These are phyloP conservation scores for Xerocomellus dryophilus DNA, from an alignment of 768 basidiomycete species.

Conservation along the genomic window DNA sequence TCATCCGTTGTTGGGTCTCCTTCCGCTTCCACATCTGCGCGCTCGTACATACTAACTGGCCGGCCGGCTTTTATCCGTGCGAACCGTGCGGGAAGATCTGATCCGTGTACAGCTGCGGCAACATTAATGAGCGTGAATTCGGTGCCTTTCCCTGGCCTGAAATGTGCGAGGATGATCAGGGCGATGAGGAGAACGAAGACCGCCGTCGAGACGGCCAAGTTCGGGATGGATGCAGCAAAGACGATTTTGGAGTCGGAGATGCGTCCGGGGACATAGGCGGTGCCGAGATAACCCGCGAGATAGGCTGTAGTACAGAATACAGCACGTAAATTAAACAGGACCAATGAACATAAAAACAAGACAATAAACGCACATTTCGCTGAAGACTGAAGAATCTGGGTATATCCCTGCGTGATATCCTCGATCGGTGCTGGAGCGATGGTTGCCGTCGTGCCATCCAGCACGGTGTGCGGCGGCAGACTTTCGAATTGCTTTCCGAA, in stretches of 20 bases:
- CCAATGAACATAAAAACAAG: no score
- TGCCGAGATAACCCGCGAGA: constrained; percentile 23
- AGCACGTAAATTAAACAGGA: neutral
- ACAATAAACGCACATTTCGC: constrained; percentile 15
- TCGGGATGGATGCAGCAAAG: constrained; percentile 28
- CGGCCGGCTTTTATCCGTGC: neutral
- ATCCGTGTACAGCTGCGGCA: constrained; percentile 21
- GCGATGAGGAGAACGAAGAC: constrained; percentile 24
- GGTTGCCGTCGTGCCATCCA: neutral
- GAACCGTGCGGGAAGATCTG: constrained; percentile 24
- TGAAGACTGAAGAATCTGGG: constrained; percentile 18
- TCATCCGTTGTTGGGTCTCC: neutral
- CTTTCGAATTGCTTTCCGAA: constrained; percentile 18
- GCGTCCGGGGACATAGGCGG: constrained; percentile 30
- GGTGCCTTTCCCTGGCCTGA: constrained; percentile 20
- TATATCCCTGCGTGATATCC: constrained; percentile 20
- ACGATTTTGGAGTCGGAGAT: constrained; percentile 19
- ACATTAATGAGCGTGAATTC: constrained; percentile 26
- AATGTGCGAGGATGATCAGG: constrained; percentile 22
- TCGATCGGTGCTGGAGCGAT: constrained; percentile 7
- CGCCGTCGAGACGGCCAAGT: constrained; percentile 23
- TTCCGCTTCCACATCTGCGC: neutral
- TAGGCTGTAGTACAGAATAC: constrained; percentile 7
- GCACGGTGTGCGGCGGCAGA: constrained; percentile 1
- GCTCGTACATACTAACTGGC: neutral